phyloP scores from a whole-genome alignment of 225 moss, liverwort and hornwort genomes.

The Bryoerythrophyllum caledonicum region DNA sequence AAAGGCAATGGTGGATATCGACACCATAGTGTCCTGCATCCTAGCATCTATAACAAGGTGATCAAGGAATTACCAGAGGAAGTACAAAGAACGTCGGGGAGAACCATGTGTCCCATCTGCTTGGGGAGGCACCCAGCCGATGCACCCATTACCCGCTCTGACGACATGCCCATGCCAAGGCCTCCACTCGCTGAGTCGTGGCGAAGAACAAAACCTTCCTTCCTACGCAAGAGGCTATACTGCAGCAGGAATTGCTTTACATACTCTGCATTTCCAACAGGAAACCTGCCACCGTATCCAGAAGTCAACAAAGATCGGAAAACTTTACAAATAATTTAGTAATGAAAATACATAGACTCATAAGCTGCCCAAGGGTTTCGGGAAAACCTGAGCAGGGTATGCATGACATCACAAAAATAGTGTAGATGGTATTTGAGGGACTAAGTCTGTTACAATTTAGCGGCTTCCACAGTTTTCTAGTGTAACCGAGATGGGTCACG shows the following conservation, averaged over 20 bases:
- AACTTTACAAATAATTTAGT: background rate
- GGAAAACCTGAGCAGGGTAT: constrained; percentile 4
- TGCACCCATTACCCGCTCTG: constrained; percentile 67
- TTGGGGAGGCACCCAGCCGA: constrained; percentile 64
- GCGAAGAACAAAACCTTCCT: constrained; percentile 90
- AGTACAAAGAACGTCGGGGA: constrained; percentile 69
- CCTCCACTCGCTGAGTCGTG: constrained; percentile 78
- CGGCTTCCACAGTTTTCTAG: background rate
- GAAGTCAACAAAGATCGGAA: background rate
- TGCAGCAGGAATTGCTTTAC: constrained; percentile 90
- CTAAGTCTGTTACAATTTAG: background rate
- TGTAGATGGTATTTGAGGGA: background rate
- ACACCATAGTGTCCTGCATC: background rate
- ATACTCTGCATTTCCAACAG: constrained; percentile 89
- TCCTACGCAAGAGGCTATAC: constrained; percentile 86
- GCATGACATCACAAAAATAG: background rate
- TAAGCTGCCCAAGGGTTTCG: background rate
- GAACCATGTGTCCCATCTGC: constrained; percentile 75
- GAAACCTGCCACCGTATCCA: constrained; percentile 61
- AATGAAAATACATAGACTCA: background rate
- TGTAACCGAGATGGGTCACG: background rate
- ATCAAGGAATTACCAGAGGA: constrained; percentile 48
- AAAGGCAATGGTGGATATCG: background rate
- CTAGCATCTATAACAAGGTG: background rate
- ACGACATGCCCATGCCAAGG: constrained; percentile 52